Conservation (phyloP, 192 early-diverging fungal species). For the Podila horticola region DNA sequence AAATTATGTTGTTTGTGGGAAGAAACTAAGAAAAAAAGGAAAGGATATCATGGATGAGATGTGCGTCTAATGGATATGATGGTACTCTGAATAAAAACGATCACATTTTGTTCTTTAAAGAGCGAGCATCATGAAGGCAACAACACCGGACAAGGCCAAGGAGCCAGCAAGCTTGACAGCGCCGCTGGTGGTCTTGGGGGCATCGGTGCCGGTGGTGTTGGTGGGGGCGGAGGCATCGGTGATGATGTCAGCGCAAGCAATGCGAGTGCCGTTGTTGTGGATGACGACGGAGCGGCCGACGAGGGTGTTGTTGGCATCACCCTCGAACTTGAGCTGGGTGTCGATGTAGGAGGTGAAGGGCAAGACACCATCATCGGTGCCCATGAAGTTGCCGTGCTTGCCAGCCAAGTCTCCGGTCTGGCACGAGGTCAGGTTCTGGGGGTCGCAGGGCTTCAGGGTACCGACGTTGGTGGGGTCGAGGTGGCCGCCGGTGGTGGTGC, state of each 20-base stretch:
- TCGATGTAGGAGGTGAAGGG: constrained; percentile 42
- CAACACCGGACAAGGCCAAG: constrained; percentile 30
- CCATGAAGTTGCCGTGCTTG: constrained; percentile 57
- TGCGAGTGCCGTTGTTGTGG: constrained; percentile 60
- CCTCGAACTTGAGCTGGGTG: constrained; percentile 54
- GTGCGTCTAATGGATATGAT: background rate
- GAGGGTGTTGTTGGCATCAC: constrained; percentile 48
- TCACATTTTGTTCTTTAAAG: constrained; percentile 24
- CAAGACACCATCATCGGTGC: constrained; percentile 35
- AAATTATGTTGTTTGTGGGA: background rate
- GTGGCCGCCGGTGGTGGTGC: constrained; percentile 28
- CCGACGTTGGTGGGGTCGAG: constrained; percentile 46
- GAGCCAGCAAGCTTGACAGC: constrained; percentile 42
- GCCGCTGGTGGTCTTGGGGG: constrained; percentile 10
- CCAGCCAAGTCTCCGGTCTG: constrained; percentile 69
- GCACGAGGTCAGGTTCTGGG: constrained; percentile 51
- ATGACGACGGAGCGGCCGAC: constrained; percentile 68
- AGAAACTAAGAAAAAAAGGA: too few relatives aligned
- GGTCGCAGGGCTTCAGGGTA: constrained; percentile 25
- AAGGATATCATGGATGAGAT: background rate
- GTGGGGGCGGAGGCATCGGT: constrained; percentile 21
- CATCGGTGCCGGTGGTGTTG: background rate
- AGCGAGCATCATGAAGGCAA: constrained; percentile 41
- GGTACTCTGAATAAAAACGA: background rate
- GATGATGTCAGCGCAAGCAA: constrained; percentile 67